Percentiles rank a stretch among this genome's conserved stretches.
phyloP scores from a whole-genome alignment of 805 yeast genomes.

The Ogataea paraovalis region DNA sequence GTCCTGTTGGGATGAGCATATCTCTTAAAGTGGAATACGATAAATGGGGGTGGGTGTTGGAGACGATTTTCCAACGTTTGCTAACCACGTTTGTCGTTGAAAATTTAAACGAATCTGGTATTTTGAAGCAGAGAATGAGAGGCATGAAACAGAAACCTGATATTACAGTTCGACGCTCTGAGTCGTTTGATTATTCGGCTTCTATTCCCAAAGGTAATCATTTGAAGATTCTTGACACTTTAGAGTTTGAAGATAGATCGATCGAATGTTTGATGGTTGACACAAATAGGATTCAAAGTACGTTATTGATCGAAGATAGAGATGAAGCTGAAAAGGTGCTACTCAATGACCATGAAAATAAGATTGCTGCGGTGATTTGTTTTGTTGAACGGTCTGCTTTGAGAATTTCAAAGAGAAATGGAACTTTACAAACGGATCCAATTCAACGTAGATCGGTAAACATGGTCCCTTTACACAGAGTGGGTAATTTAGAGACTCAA shows the following conservation, averaged over 20 bases:
- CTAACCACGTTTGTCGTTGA: slow-evolving; percentile 66
- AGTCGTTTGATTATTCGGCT: slow-evolving; percentile 48
- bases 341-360: slow-evolving; percentile 24
- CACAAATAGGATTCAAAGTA: slow-evolving; percentile 51
- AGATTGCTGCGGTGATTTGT: slow-evolving; percentile 25
- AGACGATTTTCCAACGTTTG: slow-evolving; percentile 44
- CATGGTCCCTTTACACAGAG: slow-evolving; percentile 15
- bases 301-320: slow-evolving; percentile 49
- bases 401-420: slow-evolving; percentile 25
- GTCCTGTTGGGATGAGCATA: slow-evolving; percentile 72
- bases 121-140: slow-evolving; percentile 35
- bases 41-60: slow-evolving; percentile 60
- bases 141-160: slow-evolving; percentile 32
- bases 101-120: slow-evolving; percentile 53
- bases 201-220: slow-evolving; percentile 41
- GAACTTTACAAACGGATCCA: slow-evolving; percentile 30
- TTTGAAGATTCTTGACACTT: slow-evolving; percentile 54
- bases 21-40: slow-evolving; percentile 50
- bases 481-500: slow-evolving; percentile 22
- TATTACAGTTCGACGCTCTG: slow-evolving; percentile 50
- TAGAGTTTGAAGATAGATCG: slow-evolving; percentile 52
- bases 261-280: slow-evolving; percentile 65
- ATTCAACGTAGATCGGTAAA: slow-evolving; percentile 17
- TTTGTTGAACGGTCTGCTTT: slow-evolving; percentile 22
- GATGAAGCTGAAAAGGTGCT: slow-evolving; percentile 46